These are phyloP conservation scores for Aspergillus pseudonomiae DNA, from an alignment of 2,329 filamentous ascomycete genomes.

Conservation along the genomic window DNA sequence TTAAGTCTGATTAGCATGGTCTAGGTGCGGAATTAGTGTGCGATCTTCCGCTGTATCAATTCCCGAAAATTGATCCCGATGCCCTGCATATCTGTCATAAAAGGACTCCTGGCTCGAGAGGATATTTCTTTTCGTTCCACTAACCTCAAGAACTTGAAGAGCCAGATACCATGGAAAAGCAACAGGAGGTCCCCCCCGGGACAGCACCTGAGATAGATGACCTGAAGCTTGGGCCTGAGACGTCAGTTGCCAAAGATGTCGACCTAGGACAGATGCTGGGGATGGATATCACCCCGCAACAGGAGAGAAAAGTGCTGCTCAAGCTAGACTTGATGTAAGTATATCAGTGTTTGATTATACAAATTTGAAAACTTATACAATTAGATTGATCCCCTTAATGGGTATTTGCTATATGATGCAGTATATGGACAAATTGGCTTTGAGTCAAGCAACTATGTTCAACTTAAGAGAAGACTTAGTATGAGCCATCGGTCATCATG, in stretches of 20 bases:
- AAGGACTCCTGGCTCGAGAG: background rate
- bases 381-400: conserved; percentile 32
- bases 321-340: conserved; percentile 33
- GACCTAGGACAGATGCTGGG: conserved; percentile 31
- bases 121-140: no score
- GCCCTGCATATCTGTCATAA: background rate
- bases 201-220: conserved; percentile 19
- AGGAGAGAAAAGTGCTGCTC: conserved; percentile 28
- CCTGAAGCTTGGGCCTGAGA: conserved; percentile 19
- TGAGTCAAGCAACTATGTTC: conserved; percentile 35
- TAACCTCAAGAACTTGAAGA: background rate
- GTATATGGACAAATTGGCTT: conserved; percentile 35
- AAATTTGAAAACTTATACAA: background rate
- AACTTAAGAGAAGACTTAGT: conserved; percentile 28
- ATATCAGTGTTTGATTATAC: background rate
- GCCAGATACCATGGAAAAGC: conserved; percentile 23
- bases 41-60: background rate
- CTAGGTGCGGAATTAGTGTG: background rate
- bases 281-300: conserved; percentile 25
- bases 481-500: background rate
- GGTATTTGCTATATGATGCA: conserved; percentile 34
- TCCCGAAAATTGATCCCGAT: conserved; percentile 2
- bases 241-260: conserved; percentile 26
- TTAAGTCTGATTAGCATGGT: background rate
- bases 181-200: conserved; percentile 7